phyloP scores from a whole-genome alignment of 495 filamentous ascomycete species.

The Podospora pseudoanserina region DNA sequence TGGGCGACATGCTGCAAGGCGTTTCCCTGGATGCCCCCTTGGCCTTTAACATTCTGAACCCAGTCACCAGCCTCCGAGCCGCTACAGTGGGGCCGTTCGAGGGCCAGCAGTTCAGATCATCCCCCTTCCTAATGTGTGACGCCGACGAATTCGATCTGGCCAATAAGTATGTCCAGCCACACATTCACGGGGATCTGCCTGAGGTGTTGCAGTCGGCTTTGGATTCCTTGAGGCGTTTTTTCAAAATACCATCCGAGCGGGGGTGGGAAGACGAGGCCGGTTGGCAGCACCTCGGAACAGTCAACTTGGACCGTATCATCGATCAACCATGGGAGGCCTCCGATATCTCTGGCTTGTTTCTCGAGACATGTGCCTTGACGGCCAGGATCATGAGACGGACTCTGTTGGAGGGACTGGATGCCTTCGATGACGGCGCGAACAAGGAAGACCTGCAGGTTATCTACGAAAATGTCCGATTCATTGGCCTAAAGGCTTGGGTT shows the following conservation, averaged over 20 bases:
- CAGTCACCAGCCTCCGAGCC: neutral
- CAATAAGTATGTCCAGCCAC: conserved; percentile 3
- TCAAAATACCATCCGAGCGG: neutral
- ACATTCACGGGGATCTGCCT: neutral
- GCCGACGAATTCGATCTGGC: conserved; percentile 7
- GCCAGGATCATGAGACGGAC: conserved; percentile 10
- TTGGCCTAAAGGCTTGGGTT: conserved; percentile 10
- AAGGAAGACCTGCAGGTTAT: conserved; percentile 1
- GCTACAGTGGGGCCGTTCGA: conserved; percentile 1
- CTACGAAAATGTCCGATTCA: conserved; percentile 10
- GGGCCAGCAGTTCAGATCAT: conserved; percentile 8
- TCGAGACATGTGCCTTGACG: conserved; percentile 13
- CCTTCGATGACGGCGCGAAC: conserved; percentile 7
- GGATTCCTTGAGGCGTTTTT: conserved; percentile 2
- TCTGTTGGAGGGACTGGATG: neutral
- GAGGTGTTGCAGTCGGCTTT: neutral
- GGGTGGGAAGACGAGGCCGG: neutral
- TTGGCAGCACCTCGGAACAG: neutral
- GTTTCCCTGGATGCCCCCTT: conserved; percentile 9
- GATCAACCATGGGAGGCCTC: neutral
- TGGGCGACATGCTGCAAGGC: conserved; percentile 11
- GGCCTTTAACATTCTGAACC: conserved; percentile 8
- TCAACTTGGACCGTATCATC: conserved; percentile 6
- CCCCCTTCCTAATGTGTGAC: conserved; percentile 8
- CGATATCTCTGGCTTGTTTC: conserved; percentile 7